These are phyloP conservation scores for Nicotiana rustica DNA, from an alignment of 305 asterid genomes.

Conservation along the genomic window DNA sequence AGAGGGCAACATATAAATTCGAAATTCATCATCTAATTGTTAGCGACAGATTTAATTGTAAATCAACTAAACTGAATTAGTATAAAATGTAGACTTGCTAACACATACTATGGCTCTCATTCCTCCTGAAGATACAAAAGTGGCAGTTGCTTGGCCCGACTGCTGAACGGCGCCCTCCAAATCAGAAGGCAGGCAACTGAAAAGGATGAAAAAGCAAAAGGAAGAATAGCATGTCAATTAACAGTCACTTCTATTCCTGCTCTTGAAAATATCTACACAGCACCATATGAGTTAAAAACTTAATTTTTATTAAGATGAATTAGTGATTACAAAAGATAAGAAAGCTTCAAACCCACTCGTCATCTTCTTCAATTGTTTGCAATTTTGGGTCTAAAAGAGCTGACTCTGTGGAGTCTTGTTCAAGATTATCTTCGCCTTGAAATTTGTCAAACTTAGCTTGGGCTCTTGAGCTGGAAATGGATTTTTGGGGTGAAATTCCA, in stretches of 20 bases:
- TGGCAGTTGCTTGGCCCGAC: conserved; percentile 84
- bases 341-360: conserved; percentile 54
- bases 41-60: neutral
- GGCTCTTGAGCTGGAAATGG: conserved; percentile 42
- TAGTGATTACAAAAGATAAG: neutral
- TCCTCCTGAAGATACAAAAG: conserved; percentile 88
- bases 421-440: conserved; percentile 57
- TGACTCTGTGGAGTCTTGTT: conserved; percentile 36
- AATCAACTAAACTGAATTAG: conserved; percentile 15
- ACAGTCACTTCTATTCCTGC: neutral
- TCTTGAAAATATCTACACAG: neutral
- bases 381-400: conserved; percentile 36
- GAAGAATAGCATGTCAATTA: conserved; percentile 11
- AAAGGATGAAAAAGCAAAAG: conserved; percentile 38
- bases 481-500: conserved; percentile 43
- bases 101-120: conserved; percentile 80
- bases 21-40: conserved; percentile 26
- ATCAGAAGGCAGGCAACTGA: conserved; percentile 92
- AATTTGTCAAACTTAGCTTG: conserved; percentile 81
- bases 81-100: neutral
- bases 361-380: conserved; percentile 59
- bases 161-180: conserved; percentile 95
- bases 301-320: neutral
- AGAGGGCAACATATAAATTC: neutral
- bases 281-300: neutral